Evolutionary conservation across 345 rosid genomes (phyloP).

Genomic region (Salix arbutifolia): DNA sequence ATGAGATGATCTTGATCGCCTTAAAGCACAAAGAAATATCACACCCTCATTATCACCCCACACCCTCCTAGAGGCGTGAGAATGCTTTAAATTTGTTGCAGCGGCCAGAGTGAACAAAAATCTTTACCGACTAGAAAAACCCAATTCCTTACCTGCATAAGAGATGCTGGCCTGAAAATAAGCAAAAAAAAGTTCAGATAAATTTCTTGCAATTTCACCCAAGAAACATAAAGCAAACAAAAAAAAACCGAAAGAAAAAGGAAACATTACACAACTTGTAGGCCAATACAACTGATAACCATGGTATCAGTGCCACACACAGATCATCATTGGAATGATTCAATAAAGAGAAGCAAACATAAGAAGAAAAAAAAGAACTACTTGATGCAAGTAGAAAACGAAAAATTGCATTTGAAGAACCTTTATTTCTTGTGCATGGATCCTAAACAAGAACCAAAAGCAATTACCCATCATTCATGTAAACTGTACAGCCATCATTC

Average conservation of each 20-base stretch:
- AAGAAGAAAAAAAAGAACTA: neutral
- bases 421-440: neutral
- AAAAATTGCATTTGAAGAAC: neutral
- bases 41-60: slow-evolving; percentile 62
- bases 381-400: neutral
- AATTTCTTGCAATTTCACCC: neutral
- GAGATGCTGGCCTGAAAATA: slow-evolving; percentile 37
- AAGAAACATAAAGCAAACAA: neutral
- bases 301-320: neutral
- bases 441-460: neutral
- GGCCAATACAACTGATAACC: neutral
- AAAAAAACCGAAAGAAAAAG: neutral
- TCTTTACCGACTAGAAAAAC: slow-evolving; percentile 45
- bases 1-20: slow-evolving; percentile 75
- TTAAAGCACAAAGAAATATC: slow-evolving; percentile 50
- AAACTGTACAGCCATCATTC: neutral
- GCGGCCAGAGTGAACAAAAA: slow-evolving; percentile 97
- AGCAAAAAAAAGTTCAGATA: neutral
- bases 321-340: too few relatives aligned
- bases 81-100: slow-evolving; percentile 49
- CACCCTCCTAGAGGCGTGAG: slow-evolving; percentile 97
- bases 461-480: neutral
- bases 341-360: neutral
- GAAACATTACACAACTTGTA: too few relatives aligned
- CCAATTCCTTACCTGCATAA: slow-evolving; percentile 30